A percentile compares a stretch with the other conserved stretches of the same genome.
These are phyloP conservation scores for Blastomyces percursus DNA, from an alignment of 2,329 filamentous ascomycete species.

Conservation along the genomic window DNA sequence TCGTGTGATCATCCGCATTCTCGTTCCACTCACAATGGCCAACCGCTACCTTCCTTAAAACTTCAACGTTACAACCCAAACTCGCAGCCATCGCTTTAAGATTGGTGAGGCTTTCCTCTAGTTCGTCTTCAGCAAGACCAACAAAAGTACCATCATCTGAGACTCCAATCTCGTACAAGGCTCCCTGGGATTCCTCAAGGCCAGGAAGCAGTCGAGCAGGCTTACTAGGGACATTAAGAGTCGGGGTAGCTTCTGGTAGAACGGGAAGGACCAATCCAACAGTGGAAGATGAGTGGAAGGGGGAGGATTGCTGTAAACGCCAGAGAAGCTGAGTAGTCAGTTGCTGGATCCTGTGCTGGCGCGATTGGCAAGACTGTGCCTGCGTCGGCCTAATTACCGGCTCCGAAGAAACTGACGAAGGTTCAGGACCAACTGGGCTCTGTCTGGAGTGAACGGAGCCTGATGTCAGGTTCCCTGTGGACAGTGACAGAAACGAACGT, in stretches of 20 bases:
- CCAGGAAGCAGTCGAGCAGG: slow-evolving; percentile 54
- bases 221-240: slow-evolving; percentile 46
- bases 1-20: slow-evolving; percentile 20
- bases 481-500: slow-evolving; percentile 60
- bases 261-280: slow-evolving; percentile 64
- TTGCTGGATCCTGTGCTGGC: slow-evolving; percentile 77
- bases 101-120: slow-evolving; percentile 81
- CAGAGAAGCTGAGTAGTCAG: slow-evolving; percentile 91
- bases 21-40: slow-evolving; percentile 60
- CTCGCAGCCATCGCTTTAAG: slow-evolving; percentile 85
- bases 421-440: slow-evolving; percentile 16
- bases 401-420: slow-evolving; percentile 23
- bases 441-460: slow-evolving; percentile 41
- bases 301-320: slow-evolving; percentile 88
- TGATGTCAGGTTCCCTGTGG: slow-evolving; percentile 47
- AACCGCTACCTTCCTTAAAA: slow-evolving; percentile 71
- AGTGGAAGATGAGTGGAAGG: slow-evolving; percentile 72
- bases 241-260: slow-evolving; percentile 53
- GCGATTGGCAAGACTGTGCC: slow-evolving; percentile 52
- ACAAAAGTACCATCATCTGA: slow-evolving; percentile 87
- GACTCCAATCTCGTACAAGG: slow-evolving; percentile 92
- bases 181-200: slow-evolving; percentile 83
- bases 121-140: slow-evolving; percentile 77
- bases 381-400: slow-evolving; percentile 28
- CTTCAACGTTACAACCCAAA: slow-evolving; percentile 72